Evolutionary conservation across 805 yeast species (phyloP), one percentile per base, ranked within the genome.

Genomic region (Barnettozyma californica): DNA sequence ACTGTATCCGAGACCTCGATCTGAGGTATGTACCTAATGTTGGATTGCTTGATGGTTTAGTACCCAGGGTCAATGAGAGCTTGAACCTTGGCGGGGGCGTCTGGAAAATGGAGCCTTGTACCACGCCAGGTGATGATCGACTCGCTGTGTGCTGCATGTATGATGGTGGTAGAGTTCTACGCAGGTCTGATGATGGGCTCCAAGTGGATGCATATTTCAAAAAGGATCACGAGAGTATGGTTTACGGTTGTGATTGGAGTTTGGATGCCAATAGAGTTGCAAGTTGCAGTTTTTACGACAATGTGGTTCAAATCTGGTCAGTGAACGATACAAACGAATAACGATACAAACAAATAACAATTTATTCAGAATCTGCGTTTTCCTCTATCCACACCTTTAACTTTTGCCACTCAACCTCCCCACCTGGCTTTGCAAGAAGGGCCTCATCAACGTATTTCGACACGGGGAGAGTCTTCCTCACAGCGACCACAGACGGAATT

Each of bases 191-290:
- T 2, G 52, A 54, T 1, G 43, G 43, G 7, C 57, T 67, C 1
- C 46, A 49, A 9, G 64, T 77, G 46, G 60, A 64, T 3, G 68
- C 70, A 23, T 75, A 73, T 48, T 76, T 78, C 61, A 83, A 83
- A 59, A 74, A 75, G 11, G 86, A 84, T 27, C 98, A 92, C 62
- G 83, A 81, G 44, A 88, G 97, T 51, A 92, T 94, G 89, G 91
- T 92, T 47, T 92, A 92, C 60, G 99, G 98, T 0, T 97, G 95
- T 5, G 96, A 87, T 61, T 91, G 97, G 96, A 66, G 73, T 13
- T 59, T 61, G 2, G 71, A 71, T 5, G 79, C 73, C 7, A 64
- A 65, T 1, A 56, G 63, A 5, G 77, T 85, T 8, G 84, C 80
- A 3, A 90, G 97, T 1, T 92, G 97, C 64, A 89, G 97, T 47